Conservation (phyloP, 2,329 filamentous ascomycete genomes). For the Colletotrichum sp. region DNA sequence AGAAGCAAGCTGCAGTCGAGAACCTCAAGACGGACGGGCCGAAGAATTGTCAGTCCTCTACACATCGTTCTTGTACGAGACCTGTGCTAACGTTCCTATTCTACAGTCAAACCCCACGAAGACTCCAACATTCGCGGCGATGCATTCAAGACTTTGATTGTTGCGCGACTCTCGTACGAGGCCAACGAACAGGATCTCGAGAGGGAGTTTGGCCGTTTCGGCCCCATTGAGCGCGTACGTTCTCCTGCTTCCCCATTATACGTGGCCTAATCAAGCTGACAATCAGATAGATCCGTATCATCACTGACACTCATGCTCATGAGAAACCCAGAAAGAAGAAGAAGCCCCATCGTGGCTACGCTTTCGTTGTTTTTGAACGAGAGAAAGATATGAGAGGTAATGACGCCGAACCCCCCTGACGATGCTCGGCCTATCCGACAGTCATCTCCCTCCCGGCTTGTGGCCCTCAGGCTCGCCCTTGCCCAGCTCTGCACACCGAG, state of each 20-base stretch:
- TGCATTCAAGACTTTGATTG: conserved; percentile 93
- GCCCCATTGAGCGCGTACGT: conserved; percentile 86
- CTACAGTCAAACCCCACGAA: conserved; percentile 76
- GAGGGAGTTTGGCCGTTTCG: conserved; percentile 90
- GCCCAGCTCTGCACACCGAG: conserved; percentile 47
- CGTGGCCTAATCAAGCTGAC: conserved; percentile 1
- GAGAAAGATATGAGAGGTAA: conserved; percentile 99
- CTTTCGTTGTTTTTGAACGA: conserved; percentile 94
- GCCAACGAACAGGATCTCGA: conserved; percentile 89
- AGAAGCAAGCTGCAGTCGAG: conserved; percentile 75
- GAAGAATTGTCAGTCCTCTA: conserved; percentile 47
- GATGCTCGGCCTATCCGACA: conserved; percentile 9
- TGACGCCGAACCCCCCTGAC: conserved; percentile 27
- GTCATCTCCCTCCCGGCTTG: conserved; percentile 36
- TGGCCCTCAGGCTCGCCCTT: conserved; percentile 48
- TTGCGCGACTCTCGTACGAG: conserved; percentile 88
- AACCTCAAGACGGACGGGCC: conserved; percentile 66
- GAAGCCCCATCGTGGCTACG: conserved; percentile 87
- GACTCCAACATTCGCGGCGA: conserved; percentile 92
- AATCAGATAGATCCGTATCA: conserved; percentile 75
- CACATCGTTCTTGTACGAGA: neutral
- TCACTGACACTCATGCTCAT: conserved; percentile 74
- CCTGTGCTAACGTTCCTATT: conserved; percentile 21
- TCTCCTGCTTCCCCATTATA: conserved; percentile 1
- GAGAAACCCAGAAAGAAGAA: conserved; percentile 77